Conservation (phyloP, 2,329 filamentous ascomycete species). For the Fusarium ambrosium region DNA sequence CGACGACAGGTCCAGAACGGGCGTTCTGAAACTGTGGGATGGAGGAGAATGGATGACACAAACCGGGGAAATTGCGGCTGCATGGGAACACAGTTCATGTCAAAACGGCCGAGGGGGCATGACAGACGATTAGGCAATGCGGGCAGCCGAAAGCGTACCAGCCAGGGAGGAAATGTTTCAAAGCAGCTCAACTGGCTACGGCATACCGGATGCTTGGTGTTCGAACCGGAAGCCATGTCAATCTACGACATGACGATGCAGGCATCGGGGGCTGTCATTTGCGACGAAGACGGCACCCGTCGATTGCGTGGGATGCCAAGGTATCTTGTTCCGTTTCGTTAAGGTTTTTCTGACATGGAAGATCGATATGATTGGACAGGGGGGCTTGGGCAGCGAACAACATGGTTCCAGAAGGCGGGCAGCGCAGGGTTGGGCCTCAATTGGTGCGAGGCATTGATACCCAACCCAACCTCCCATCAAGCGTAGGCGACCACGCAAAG, state of each 20-base stretch:
- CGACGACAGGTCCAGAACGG: constrained; percentile 14
- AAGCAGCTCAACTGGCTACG: not conserved
- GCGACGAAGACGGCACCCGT: constrained; percentile 21
- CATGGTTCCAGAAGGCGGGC: constrained; percentile 37
- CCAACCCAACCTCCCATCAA: constrained; percentile 49
- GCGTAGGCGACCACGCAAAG: constrained; percentile 13
- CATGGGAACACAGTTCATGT: constrained; percentile 38
- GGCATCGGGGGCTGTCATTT: constrained; percentile 21
- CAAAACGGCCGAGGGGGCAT: constrained; percentile 32
- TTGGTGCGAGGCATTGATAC: constrained; percentile 56
- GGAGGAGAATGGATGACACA: constrained; percentile 20
- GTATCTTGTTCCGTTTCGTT: constrained; percentile 22
- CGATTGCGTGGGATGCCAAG: constrained; percentile 34
- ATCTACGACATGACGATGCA: constrained; percentile 26
- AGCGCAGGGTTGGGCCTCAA: constrained; percentile 53
- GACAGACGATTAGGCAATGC: constrained; percentile 38
- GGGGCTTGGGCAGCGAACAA: constrained; percentile 45
- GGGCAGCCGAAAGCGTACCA: constrained; percentile 24
- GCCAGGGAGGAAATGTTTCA: constrained; percentile 17
- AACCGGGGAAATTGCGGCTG: constrained; percentile 29
- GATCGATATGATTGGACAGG: constrained; percentile 42
- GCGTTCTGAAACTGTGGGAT: constrained; percentile 17
- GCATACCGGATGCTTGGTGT: not conserved
- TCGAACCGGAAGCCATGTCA: constrained; percentile 22
- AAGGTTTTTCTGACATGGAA: constrained; percentile 8